Evolutionary conservation across 352 stramenopile genomes (phyloP).

Genomic region (Pythium vanterpoolii): DNA sequence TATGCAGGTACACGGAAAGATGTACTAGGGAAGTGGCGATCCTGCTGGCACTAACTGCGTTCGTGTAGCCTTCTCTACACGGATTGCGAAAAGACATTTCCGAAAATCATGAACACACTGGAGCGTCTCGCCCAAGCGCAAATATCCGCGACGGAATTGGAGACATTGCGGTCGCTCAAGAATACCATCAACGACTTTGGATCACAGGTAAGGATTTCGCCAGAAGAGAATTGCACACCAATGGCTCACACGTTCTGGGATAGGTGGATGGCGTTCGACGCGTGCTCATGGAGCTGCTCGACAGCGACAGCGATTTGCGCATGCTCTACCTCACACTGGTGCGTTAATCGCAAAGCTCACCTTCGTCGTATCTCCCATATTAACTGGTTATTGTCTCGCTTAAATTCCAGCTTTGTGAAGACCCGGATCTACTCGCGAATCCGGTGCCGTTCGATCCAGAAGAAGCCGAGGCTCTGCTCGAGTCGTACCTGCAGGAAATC

Average conservation of each 20-base stretch:
- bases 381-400: not conserved
- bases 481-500: slow-evolving; percentile 81
- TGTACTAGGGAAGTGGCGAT: not conserved
- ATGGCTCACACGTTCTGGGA: not conserved
- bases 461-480: slow-evolving; percentile 71
- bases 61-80: not conserved
- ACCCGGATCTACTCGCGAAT: not conserved
- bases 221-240: not conserved
- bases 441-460: slow-evolving; percentile 49
- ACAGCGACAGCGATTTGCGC: slow-evolving; percentile 71
- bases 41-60: not conserved
- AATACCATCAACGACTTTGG: slow-evolving; percentile 79
- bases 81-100: slow-evolving; percentile 20
- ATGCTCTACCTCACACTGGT: slow-evolving; percentile 71
- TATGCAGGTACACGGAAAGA: slow-evolving; percentile 24
- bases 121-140: slow-evolving; percentile 22
- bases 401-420: slow-evolving; percentile 2
- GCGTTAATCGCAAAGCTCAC: slow-evolving; percentile 11
- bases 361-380: not conserved
- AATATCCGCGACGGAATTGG: slow-evolving; percentile 39
- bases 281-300: slow-evolving; percentile 59
- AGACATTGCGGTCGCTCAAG: slow-evolving; percentile 65
- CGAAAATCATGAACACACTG: slow-evolving; percentile 16
- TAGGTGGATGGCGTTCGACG: slow-evolving; percentile 57
- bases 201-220: slow-evolving; percentile 31